Evolutionary conservation across 2,329 filamentous ascomycete species (phyloP).

Genomic region (Diaporthe vaccinii): DNA sequence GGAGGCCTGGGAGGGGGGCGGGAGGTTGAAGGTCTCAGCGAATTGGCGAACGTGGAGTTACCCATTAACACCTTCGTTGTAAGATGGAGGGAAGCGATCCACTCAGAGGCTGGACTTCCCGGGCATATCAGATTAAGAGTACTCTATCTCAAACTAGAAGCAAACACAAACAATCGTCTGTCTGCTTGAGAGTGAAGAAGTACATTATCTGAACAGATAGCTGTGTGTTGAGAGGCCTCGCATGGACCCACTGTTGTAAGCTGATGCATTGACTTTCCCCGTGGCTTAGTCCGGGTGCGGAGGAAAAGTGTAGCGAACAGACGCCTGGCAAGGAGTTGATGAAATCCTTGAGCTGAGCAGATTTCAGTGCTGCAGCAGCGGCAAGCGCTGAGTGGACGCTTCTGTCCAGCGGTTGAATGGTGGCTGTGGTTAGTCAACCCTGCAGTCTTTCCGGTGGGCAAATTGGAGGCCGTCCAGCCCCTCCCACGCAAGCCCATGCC

Average conservation of each 20-base stretch:
- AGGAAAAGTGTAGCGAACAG: too few relatives aligned
- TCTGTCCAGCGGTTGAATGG: background rate
- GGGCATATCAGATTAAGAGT: too few relatives aligned
- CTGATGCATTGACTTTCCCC: background rate
- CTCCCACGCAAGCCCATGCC: background rate
- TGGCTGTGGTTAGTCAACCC: constrained; percentile 15
- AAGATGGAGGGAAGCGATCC: too few relatives aligned
- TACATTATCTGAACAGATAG: background rate
- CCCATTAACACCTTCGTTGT: too few relatives aligned
- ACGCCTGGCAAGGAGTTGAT: background rate
- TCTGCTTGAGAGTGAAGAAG: background rate
- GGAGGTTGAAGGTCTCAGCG: too few relatives aligned
- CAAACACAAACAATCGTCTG: too few relatives aligned
- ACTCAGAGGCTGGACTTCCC: too few relatives aligned
- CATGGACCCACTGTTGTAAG: background rate
- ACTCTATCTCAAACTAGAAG: too few relatives aligned
- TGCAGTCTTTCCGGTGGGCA: constrained; percentile 8
- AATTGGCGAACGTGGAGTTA: too few relatives aligned
- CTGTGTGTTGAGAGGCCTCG: background rate
- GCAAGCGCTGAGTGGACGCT: background rate
- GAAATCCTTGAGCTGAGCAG: background rate
- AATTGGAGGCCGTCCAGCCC: constrained; percentile 10
- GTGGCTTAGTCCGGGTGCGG: background rate
- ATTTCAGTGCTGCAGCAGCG: background rate
- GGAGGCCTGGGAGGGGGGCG: too few relatives aligned